Percentiles rank a stretch among this genome's conserved stretches.
phyloP scores from a whole-genome alignment of 345 rosid species.

The Adansonia digitata region DNA sequence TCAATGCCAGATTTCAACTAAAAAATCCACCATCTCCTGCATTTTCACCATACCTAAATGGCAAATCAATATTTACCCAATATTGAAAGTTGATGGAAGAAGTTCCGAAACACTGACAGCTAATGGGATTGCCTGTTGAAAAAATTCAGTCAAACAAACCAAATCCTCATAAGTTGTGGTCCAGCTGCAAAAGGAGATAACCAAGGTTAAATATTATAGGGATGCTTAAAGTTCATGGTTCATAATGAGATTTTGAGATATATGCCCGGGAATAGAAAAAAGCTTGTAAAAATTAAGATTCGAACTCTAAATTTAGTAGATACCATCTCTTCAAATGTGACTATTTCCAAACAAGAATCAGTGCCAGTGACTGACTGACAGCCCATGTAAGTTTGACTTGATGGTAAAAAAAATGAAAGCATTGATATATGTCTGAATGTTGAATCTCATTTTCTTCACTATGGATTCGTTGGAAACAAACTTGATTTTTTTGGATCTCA shows the following conservation, averaged over 20 bases:
- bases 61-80: neutral
- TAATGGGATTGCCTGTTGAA: slow-evolving; percentile 36
- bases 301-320: no score
- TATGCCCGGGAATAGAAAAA: no score
- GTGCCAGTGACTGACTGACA: neutral
- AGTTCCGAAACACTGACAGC: slow-evolving; percentile 28
- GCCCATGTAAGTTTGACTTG: neutral
- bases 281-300: no score
- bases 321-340: no score
- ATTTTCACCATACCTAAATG: slow-evolving; percentile 8
- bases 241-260: neutral
- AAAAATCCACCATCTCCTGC: slow-evolving; percentile 44
- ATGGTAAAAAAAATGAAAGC: neutral
- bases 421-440: no score
- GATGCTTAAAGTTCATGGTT: neutral
- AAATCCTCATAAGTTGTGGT: slow-evolving; percentile 33
- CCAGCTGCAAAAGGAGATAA: slow-evolving; percentile 31
- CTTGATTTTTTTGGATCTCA: neutral
- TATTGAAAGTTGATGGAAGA: neutral
- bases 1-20: slow-evolving; percentile 20
- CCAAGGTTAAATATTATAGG: neutral
- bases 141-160: slow-evolving; percentile 30
- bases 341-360: neutral
- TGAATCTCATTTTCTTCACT: neutral
- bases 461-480: neutral